A percentile compares a stretch with the other conserved stretches of the same genome.
Evolutionary conservation across 176 grass and related monocot species (phyloP).

Genomic region (Oryza coarctata): DNA sequence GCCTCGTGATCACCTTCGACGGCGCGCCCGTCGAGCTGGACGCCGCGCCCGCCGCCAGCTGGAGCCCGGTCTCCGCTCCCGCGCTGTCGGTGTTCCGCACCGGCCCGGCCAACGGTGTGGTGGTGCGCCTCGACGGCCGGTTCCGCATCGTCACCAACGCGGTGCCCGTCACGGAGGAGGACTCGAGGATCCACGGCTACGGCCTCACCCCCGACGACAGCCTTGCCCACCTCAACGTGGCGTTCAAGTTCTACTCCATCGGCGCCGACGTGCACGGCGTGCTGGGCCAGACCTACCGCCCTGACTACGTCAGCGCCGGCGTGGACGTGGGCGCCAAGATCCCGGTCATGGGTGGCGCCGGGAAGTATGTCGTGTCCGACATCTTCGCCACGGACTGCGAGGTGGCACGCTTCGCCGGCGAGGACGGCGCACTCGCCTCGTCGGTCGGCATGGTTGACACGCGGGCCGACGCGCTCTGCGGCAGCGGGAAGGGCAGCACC

Average conservation of each 20-base stretch:
- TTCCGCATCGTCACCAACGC: constrained; percentile 51
- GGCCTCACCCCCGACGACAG: constrained; percentile 37
- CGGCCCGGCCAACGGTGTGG: constrained; percentile 45
- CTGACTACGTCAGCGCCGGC: constrained; percentile 41
- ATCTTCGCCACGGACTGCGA: constrained; percentile 51
- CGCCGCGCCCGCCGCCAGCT: constrained; percentile 25
- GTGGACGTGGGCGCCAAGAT: constrained; percentile 48
- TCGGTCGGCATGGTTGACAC: constrained; percentile 3
- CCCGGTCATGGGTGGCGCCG: constrained; percentile 49
- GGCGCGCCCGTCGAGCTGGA: constrained; percentile 33
- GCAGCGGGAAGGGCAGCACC: constrained; percentile 33
- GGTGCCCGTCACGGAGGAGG: constrained; percentile 53
- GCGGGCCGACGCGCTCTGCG: constrained; percentile 36
- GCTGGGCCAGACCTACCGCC: constrained; percentile 54
- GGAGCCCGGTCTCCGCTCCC: constrained; percentile 30
- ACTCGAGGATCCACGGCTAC: constrained; percentile 50
- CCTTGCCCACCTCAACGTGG: constrained; percentile 60
- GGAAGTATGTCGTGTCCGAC: constrained; percentile 25
- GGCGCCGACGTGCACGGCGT: constrained; percentile 54
- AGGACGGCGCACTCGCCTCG: not conserved
- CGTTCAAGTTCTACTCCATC: constrained; percentile 56
- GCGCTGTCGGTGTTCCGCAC: constrained; percentile 37
- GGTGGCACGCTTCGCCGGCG: constrained; percentile 40
- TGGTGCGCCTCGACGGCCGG: constrained; percentile 46
- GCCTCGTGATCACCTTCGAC: constrained; percentile 49